Percentiles rank a stretch among this genome's conserved stretches.
phyloP scores from a whole-genome alignment of 495 filamentous ascomycete species.

The Lineolata rhizophorae region DNA sequence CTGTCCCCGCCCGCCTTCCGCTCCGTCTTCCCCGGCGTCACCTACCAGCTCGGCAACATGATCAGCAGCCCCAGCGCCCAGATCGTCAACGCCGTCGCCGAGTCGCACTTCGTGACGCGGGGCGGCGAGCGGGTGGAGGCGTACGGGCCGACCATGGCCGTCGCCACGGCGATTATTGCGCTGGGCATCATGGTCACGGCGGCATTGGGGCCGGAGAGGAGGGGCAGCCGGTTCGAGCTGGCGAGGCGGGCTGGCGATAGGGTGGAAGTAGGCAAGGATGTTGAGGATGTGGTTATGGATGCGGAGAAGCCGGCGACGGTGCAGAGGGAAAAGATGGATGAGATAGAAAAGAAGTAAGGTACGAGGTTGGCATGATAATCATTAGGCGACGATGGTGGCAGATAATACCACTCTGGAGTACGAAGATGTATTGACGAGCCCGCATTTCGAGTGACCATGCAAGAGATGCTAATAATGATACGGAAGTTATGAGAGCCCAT shows the following conservation, averaged over 20 bases:
- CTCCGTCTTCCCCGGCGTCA: slow-evolving; percentile 40
- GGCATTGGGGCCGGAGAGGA: slow-evolving; percentile 39
- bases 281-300: slow-evolving; percentile 4
- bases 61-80: slow-evolving; percentile 50
- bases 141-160: slow-evolving; percentile 46
- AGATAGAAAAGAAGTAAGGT: too few species aligned
- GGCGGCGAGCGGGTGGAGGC: slow-evolving; percentile 32
- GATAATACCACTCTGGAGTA: too few species aligned
- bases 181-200: slow-evolving; percentile 38
- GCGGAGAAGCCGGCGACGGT: too few species aligned
- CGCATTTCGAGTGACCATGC: too few species aligned
- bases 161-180: slow-evolving; percentile 48
- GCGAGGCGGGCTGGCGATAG: slow-evolving; percentile 32
- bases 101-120: slow-evolving; percentile 24
- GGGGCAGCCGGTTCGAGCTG: slow-evolving; percentile 43
- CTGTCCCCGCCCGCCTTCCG: slow-evolving; percentile 52
- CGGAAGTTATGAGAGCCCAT: too few species aligned
- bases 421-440: too few species aligned
- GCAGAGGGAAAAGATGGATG: too few species aligned
- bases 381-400: too few species aligned
- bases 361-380: too few species aligned
- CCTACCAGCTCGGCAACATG: slow-evolving; percentile 61
- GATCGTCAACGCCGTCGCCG: slow-evolving; percentile 46
- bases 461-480: too few species aligned
- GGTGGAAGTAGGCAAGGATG: slow-evolving; percentile 10